phyloP scores from a whole-genome alignment of 2,329 filamentous ascomycete species.

The Cadophora sp. region DNA sequence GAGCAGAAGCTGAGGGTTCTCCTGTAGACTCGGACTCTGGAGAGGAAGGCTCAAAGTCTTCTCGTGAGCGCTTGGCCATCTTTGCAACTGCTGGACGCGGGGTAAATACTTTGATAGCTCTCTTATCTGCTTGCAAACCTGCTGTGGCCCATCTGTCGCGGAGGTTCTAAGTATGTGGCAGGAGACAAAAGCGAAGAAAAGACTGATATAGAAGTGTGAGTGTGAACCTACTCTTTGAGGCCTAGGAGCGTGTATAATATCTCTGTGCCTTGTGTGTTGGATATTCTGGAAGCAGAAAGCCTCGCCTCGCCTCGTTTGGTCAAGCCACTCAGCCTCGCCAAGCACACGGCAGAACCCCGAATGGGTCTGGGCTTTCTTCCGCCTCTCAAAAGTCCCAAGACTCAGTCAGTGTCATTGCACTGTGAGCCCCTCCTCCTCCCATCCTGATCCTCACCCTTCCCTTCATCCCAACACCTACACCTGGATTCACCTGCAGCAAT shows the following conservation, averaged over 20 bases:
- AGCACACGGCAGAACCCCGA: neutral
- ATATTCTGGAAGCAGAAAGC: neutral
- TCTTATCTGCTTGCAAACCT: slow-evolving; percentile 22
- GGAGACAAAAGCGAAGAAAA: neutral
- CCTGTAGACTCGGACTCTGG: slow-evolving; percentile 43
- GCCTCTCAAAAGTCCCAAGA: neutral
- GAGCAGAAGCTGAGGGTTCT: slow-evolving; percentile 37
- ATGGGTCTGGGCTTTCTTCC: neutral
- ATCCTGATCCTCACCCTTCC: slow-evolving; percentile 1
- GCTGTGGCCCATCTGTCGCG: slow-evolving; percentile 13
- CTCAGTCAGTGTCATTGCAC: slow-evolving; percentile 10
- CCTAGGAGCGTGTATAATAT: neutral
- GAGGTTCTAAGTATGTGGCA: neutral
- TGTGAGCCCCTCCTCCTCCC: slow-evolving; percentile 10
- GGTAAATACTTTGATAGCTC: slow-evolving; percentile 45
- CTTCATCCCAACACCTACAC: neutral
- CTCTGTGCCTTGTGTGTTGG: neutral
- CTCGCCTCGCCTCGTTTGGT: slow-evolving; percentile 5
- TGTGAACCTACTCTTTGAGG: slow-evolving; percentile 4
- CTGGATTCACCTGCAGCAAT: slow-evolving; percentile 3
- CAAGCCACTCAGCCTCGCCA: slow-evolving; percentile 15
- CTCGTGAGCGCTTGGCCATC: slow-evolving; percentile 68
- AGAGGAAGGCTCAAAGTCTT: slow-evolving; percentile 54
- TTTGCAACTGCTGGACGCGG: slow-evolving; percentile 43
- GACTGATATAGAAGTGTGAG: neutral